These are phyloP conservation scores for Amaranthus palmeri DNA, from an alignment of 148 eudicot species.

Conservation along the genomic window DNA sequence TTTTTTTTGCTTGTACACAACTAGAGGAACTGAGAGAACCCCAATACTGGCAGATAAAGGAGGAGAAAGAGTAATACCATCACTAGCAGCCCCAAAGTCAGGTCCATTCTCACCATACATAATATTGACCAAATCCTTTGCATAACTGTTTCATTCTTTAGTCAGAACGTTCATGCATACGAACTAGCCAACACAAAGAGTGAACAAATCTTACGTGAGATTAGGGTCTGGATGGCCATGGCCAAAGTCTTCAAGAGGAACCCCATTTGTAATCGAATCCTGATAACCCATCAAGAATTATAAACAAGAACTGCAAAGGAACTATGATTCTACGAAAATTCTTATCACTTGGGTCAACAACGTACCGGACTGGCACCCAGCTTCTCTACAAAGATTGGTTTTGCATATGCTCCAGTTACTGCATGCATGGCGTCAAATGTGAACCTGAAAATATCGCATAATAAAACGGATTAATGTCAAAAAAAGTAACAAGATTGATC, in stretches of 20 bases:
- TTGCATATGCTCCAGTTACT: slow-evolving; percentile 96
- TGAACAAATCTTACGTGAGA: slow-evolving; percentile 66
- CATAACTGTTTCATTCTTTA: slow-evolving; percentile 55
- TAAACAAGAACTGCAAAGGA: slow-evolving; percentile 20
- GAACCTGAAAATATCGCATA: slow-evolving; percentile 47
- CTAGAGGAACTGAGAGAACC: not conserved
- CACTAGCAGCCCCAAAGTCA: slow-evolving; percentile 99
- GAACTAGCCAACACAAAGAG: not conserved
- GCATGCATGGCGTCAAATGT: slow-evolving; percentile 99
- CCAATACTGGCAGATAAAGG: not conserved
- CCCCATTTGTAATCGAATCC: slow-evolving; percentile 82
- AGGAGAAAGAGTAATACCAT: slow-evolving; percentile 46
- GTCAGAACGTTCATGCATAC: slow-evolving; percentile 18
- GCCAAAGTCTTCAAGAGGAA: slow-evolving; percentile 97
- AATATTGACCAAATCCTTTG: slow-evolving; percentile 81
- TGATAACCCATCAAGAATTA: slow-evolving; percentile 26
- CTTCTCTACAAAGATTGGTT: slow-evolving; percentile 94
- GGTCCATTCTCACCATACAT: slow-evolving; percentile 79
- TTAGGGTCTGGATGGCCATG: slow-evolving; percentile 99
- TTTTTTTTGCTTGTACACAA: not conserved
- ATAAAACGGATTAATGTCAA: not conserved
- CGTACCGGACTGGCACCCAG: slow-evolving; percentile 86
- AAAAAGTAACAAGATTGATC: not conserved
- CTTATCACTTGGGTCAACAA: slow-evolving; percentile 15
- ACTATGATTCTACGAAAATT: slow-evolving; percentile 6